Percentiles rank a stretch among this genome's conserved stretches.
Evolutionary conservation across 2,329 filamentous ascomycete genomes (phyloP).

Genomic region (Immersiporthe knoxdaviesiana): DNA sequence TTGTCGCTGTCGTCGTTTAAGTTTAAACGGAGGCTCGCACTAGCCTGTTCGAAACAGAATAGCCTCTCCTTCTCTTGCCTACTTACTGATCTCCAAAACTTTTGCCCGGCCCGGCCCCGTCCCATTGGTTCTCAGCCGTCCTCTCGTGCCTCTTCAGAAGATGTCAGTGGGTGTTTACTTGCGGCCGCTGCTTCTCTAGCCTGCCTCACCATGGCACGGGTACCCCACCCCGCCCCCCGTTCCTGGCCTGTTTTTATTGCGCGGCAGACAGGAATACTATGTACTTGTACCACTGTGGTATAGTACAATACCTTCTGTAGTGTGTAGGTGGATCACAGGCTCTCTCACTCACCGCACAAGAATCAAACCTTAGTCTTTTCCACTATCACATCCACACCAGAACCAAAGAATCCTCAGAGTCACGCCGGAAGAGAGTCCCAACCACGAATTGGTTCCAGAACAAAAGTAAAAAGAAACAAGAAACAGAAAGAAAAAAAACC

Average conservation of each 20-base stretch:
- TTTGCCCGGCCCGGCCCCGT: neutral
- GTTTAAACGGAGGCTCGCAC: neutral
- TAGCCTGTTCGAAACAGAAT: neutral
- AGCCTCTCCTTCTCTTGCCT: neutral
- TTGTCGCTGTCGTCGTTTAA: neutral
- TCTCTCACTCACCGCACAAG: neutral
- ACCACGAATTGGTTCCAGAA: neutral
- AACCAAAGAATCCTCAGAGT: too few relatives aligned
- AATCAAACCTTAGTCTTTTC: too few relatives aligned
- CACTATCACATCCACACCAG: too few relatives aligned
- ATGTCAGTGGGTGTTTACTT: neutral
- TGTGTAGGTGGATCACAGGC: too few relatives aligned
- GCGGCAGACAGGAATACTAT: neutral
- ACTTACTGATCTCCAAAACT: constrained; percentile 1
- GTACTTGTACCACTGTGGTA: too few relatives aligned
- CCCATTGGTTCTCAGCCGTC: constrained; percentile 6
- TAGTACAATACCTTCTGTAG: too few relatives aligned
- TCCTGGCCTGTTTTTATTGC: neutral
- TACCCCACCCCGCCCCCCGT: neutral
- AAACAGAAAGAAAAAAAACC: too few relatives aligned
- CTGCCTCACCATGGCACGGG: constrained; percentile 7
- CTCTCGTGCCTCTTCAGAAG: neutral
- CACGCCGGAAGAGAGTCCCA: neutral
- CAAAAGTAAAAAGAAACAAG: neutral
- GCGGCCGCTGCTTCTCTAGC: constrained; percentile 8